Base-by-base conservation (phyloP, 2,329 filamentous ascomycete species). In the Ophiosphaerella herpotricha region DNA sequence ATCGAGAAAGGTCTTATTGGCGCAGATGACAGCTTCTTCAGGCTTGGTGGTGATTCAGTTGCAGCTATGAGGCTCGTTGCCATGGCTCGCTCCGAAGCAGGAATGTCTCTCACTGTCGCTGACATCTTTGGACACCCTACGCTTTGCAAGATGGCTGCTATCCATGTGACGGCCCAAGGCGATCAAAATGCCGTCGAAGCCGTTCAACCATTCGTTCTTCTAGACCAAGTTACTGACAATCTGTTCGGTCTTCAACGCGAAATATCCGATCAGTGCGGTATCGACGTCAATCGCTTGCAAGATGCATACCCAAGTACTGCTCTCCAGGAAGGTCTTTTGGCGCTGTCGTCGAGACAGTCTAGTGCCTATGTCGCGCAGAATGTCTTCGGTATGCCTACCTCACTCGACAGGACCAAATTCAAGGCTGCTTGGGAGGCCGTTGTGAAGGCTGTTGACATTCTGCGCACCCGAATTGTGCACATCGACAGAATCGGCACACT, bases 131-230 rank as follows among this genome's bases (percentile, higher is more conserved):
- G 54, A 13, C 48, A 58, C 33, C 54, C 75, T 75, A 58, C 70
- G 35, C 68, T 78, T 7, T 50, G 68, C 49, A 81, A 84, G 49
- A 80, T 84, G 68, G 81, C 82, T 1, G 75, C 72, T 35, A 70
- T 75, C 11, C 26, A 29, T 3, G 26, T 5, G 6, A 11, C 6
- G 1, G 57, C 83, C 66, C 76, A 72, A 44, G 26, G 26, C 5
- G 78, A 75, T 46, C 29, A 42, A 18, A 4, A 35, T 45, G 12
- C 54, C 48, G n/a, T 47, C 16, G 1, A 56, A 14, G 18, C 36
- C 32, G 39, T 41, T 7, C 14, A 53, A 11, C 39, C 41, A 12
- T 36, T 52, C 39, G 55, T 55, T 33, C 24, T 24, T 5, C 35
- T 59, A 12, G 5, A 39, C 9, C 35, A 45, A 13, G 35, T 11